Conservation (phyloP, 306 rosid genomes). For the Luffa acutangula region DNA sequence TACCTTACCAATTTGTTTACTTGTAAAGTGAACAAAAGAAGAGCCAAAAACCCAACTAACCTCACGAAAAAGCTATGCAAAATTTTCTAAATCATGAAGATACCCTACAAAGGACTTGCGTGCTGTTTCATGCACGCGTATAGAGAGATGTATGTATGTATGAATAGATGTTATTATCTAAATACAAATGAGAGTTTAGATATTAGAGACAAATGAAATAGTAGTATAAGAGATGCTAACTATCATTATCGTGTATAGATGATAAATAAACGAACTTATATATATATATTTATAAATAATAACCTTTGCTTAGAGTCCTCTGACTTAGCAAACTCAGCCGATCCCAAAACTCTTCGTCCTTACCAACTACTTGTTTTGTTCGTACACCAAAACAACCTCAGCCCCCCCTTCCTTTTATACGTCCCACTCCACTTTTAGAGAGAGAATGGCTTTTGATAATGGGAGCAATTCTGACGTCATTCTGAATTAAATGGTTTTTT, state of each 20-base stretch:
- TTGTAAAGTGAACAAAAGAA: background rate
- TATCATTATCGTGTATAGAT: background rate
- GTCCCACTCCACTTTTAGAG: background rate
- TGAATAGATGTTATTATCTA: background rate
- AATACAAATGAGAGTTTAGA: background rate
- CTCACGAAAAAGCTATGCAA: background rate
- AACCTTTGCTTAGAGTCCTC: conserved; percentile 2
- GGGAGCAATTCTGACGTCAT: background rate
- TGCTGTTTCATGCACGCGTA: background rate
- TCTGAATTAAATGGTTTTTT: background rate
- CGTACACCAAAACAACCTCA: background rate
- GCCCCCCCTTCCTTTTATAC: background rate
- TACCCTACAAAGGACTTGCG: background rate
- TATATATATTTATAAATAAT: background rate
- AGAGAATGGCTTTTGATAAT: background rate
- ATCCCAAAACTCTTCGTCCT: conserved; percentile 1
- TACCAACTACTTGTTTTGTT: conserved; percentile 2
- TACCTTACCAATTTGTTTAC: background rate
- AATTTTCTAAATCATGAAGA: background rate
- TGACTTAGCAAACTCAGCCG: background rate
- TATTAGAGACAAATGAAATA: background rate
- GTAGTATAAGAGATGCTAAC: background rate
- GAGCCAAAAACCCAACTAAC: background rate
- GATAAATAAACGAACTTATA: background rate
- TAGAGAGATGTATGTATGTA: background rate